Evolutionary conservation across 2,329 filamentous ascomycete genomes (phyloP).

Genomic region (Epichloe coenophiala): DNA sequence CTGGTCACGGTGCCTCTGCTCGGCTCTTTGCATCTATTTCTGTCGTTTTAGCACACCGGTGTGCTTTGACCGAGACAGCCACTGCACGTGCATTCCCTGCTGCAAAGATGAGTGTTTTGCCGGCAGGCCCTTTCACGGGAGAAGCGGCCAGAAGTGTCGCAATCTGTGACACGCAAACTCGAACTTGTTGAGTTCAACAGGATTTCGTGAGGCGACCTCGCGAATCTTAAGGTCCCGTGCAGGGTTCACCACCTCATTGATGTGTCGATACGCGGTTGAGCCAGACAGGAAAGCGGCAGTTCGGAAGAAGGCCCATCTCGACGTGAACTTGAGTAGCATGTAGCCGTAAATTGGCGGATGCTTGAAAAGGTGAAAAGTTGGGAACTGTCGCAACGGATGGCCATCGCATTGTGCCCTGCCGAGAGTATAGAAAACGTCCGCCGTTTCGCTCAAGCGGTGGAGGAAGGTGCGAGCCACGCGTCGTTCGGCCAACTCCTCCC

Average conservation of each 20-base stretch:
- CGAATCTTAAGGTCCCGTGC: slow-evolving; percentile 21
- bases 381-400: slow-evolving; percentile 16
- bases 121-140: slow-evolving; percentile 12
- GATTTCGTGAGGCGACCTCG: slow-evolving; percentile 24
- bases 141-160: slow-evolving; percentile 20
- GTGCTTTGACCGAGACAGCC: too few species aligned
- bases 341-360: slow-evolving; percentile 22
- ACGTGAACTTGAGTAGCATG: slow-evolving; percentile 30
- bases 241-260: slow-evolving; percentile 32
- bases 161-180: slow-evolving; percentile 15
- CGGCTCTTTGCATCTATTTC: too few species aligned
- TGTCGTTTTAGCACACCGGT: too few species aligned
- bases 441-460: slow-evolving; percentile 27
- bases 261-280: slow-evolving; percentile 8
- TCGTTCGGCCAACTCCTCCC: slow-evolving; percentile 25
- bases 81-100: too few species aligned
- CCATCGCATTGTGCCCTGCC: slow-evolving; percentile 26
- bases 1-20: too few species aligned
- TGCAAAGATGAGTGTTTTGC: too few species aligned
- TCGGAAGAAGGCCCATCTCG: slow-evolving; percentile 27
- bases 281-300: slow-evolving; percentile 19
- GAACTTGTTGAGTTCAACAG: slow-evolving; percentile 20
- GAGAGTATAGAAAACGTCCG: slow-evolving; percentile 29
- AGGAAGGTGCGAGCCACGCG: slow-evolving; percentile 15
- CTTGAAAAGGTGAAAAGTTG: slow-evolving; percentile 9